Conservation (phyloP, 2,329 filamentous ascomycete genomes). For the Exophiala aquamarina region DNA sequence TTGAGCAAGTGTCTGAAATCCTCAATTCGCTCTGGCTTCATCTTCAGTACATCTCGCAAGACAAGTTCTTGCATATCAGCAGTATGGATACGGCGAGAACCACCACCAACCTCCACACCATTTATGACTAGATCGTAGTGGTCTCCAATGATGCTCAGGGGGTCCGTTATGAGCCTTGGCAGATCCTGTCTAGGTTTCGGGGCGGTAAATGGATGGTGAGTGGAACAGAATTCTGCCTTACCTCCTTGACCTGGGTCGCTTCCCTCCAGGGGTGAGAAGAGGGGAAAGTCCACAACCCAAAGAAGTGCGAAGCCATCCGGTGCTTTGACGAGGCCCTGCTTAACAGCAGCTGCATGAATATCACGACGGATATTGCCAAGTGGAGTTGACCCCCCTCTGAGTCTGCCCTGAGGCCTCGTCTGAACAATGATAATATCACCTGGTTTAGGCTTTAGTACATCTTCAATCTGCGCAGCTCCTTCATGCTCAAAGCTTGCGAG, state of each 20-base stretch:
- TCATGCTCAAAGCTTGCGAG: slow-evolving; percentile 77
- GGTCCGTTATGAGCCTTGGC: slow-evolving; percentile 69
- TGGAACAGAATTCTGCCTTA: slow-evolving; percentile 74
- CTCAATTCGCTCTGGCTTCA: slow-evolving; percentile 68
- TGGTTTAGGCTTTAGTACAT: slow-evolving; percentile 56
- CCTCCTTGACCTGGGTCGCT: slow-evolving; percentile 79
- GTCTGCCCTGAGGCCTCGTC: slow-evolving; percentile 65
- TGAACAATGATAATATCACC: slow-evolving; percentile 83
- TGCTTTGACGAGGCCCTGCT: slow-evolving; percentile 56
- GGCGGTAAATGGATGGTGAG: slow-evolving; percentile 94
- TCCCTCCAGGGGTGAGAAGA: slow-evolving; percentile 74
- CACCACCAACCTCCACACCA: slow-evolving; percentile 89
- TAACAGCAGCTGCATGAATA: slow-evolving; percentile 68
- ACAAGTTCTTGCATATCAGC: slow-evolving; percentile 80
- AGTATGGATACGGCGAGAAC: slow-evolving; percentile 87
- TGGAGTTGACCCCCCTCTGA: slow-evolving; percentile 65
- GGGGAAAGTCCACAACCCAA: slow-evolving; percentile 88
- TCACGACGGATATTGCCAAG: slow-evolving; percentile 72
- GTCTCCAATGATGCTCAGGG: slow-evolving; percentile 72
- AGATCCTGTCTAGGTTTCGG: slow-evolving; percentile 72
- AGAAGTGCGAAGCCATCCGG: slow-evolving; percentile 64
- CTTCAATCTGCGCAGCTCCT: slow-evolving; percentile 59
- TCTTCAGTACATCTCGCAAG: slow-evolving; percentile 78
- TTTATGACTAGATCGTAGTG: slow-evolving; percentile 97
- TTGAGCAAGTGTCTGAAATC: slow-evolving; percentile 85